Percentiles rank a stretch among this genome's conserved stretches.
Evolutionary conservation across 1,139 yeast species (phyloP).

Genomic region (Martiniozyma asiatica): DNA sequence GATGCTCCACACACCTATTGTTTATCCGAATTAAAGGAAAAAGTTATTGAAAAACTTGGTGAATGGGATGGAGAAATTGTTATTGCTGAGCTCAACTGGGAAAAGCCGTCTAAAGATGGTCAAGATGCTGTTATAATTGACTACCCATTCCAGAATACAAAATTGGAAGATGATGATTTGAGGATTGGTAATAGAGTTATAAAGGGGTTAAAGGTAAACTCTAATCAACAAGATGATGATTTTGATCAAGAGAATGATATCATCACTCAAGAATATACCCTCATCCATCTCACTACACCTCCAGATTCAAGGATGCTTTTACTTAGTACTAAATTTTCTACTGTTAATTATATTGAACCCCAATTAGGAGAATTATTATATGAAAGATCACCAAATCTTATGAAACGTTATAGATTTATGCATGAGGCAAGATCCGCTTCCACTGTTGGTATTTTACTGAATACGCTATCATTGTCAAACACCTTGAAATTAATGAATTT

Average conservation of each 20-base stretch:
- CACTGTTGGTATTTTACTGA: constrained; percentile 81
- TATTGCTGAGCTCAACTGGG: constrained; percentile 37
- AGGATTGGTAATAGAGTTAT: constrained; percentile 18
- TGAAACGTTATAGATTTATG: constrained; percentile 77
- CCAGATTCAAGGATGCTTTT: constrained; percentile 69
- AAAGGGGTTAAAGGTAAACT: constrained; percentile 10
- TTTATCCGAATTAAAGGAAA: constrained; percentile 26
- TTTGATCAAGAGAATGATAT: constrained; percentile 16
- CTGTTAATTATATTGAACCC: constrained; percentile 40
- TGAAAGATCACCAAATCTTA: constrained; percentile 67
- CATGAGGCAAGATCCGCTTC: constrained; percentile 84
- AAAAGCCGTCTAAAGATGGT: constrained; percentile 12
- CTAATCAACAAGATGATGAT: constrained; percentile 14
- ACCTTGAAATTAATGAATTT: constrained; percentile 53
- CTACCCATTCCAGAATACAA: neutral
- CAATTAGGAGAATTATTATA: constrained; percentile 20
- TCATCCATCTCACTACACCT: constrained; percentile 66
- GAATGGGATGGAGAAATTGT: constrained; percentile 21
- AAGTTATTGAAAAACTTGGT: constrained; percentile 17
- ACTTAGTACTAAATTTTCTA: constrained; percentile 55
- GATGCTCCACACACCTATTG: constrained; percentile 47
- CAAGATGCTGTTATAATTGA: constrained; percentile 15
- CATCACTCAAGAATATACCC: constrained; percentile 29
- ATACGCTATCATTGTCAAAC: constrained; percentile 70
- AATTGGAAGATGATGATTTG: neutral